A percentile compares a stretch with the other conserved stretches of the same genome.
These are phyloP conservation scores for Penicillium diatomitis DNA, from an alignment of 495 filamentous ascomycete species.

Conservation along the genomic window DNA sequence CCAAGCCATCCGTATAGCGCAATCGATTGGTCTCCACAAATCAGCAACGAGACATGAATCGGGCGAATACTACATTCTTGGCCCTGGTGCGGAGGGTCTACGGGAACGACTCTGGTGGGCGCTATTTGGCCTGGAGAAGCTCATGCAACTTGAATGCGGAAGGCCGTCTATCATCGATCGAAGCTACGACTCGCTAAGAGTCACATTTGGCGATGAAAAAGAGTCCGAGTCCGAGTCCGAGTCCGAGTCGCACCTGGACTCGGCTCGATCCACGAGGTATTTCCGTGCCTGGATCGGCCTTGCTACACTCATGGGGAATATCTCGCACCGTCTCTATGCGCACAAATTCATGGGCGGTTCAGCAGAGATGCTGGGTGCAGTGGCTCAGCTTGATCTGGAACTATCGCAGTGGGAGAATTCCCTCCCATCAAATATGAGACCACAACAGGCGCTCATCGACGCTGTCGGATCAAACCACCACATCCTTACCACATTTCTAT, in stretches of 20 bases:
- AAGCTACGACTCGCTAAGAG: not conserved
- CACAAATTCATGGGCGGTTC: constrained; percentile 4
- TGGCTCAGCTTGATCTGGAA: not conserved
- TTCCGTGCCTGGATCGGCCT: not conserved
- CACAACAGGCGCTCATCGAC: not conserved
- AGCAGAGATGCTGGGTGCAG: constrained; percentile 1
- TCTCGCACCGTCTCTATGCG: constrained; percentile 2
- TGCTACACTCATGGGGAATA: constrained; percentile 1
- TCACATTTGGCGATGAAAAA: not conserved
- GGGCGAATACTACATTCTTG: not conserved
- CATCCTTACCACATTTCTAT: not conserved
- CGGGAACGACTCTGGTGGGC: not conserved
- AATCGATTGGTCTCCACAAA: not conserved
- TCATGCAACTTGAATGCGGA: not conserved
- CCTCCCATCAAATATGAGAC: not conserved
- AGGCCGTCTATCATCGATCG: not conserved
- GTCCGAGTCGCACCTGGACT: not conserved
- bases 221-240: not conserved
- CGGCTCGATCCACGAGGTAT: not conserved
- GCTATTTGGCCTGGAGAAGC: not conserved
- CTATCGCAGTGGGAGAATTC: not conserved
- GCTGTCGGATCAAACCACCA: not conserved
- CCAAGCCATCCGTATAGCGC: not conserved
- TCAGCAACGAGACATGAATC: not conserved
- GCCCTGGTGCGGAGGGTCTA: not conserved